Evolutionary conservation across 345 rosid genomes (phyloP).

Genomic region (Citrus unshiu): DNA sequence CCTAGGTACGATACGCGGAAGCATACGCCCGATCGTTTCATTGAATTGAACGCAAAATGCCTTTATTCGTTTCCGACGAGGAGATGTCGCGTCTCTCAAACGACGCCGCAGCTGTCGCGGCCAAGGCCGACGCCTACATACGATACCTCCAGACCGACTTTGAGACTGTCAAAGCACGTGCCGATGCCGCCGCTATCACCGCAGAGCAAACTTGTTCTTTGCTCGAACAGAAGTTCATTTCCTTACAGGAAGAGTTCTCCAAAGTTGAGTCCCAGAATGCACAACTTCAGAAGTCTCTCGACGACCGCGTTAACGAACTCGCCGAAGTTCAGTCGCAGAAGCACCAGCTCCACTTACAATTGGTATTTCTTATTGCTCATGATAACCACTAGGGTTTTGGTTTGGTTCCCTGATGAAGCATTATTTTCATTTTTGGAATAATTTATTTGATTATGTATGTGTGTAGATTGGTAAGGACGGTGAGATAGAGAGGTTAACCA

Average conservation of each 20-base stretch:
- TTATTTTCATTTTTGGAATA: background rate
- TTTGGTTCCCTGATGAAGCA: too few relatives aligned
- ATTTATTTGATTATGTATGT: background rate
- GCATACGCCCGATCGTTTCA: background rate
- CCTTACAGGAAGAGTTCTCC: constrained; percentile 61
- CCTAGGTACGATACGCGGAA: too few relatives aligned
- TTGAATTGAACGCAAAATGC: constrained; percentile 36
- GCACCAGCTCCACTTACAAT: constrained; percentile 79
- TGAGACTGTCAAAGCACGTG: constrained; percentile 70
- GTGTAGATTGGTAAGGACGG: constrained; percentile 81
- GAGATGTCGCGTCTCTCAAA: constrained; percentile 62
- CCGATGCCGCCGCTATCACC: constrained; percentile 82
- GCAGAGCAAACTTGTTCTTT: constrained; percentile 96
- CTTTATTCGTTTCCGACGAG: constrained; percentile 82
- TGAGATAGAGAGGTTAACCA: constrained; percentile 65
- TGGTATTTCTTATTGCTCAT: constrained; percentile 25
- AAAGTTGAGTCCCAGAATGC: constrained; percentile 58
- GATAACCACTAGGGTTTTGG: too few relatives aligned
- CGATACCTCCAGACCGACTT: constrained; percentile 51
- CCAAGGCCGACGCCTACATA: constrained; percentile 79
- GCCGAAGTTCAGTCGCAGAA: constrained; percentile 73
- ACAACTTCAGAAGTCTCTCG: constrained; percentile 67
- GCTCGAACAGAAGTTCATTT: constrained; percentile 89
- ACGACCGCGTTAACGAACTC: constrained; percentile 57
- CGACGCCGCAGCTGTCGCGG: constrained; percentile 64